Evolutionary conservation across 805 yeast genomes (phyloP).

Genomic region (Nakazawaea holstii): DNA sequence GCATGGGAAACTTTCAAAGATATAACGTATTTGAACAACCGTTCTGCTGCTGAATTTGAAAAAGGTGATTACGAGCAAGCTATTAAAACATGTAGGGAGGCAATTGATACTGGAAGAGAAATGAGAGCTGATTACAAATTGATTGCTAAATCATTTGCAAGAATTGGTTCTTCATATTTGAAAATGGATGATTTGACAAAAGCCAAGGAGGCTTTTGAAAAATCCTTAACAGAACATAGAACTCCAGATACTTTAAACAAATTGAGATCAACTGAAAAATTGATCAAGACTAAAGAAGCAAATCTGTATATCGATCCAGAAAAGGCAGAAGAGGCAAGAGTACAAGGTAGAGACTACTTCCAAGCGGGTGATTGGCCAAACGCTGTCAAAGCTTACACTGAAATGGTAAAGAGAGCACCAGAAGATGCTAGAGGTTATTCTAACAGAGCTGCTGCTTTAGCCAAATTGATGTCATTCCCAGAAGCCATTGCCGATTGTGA

Average conservation of each 20-base stretch:
- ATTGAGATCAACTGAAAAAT: constrained; percentile 83
- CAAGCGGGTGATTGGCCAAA: constrained; percentile 93
- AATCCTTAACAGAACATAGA: constrained; percentile 94
- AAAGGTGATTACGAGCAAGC: constrained; percentile 88
- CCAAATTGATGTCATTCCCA: constrained; percentile 94
- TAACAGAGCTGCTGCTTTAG: constrained; percentile 95
- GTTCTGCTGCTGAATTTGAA: constrained; percentile 97
- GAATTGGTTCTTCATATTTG: constrained; percentile 78
- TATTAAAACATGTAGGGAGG: constrained; percentile 71
- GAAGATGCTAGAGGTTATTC: constrained; percentile 95
- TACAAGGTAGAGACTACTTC: constrained; percentile 85
- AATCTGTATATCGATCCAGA: constrained; percentile 80
- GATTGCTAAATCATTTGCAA: constrained; percentile 88
- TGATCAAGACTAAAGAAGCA: constrained; percentile 72
- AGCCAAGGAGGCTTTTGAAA: constrained; percentile 79
- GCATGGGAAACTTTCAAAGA: constrained; percentile 83
- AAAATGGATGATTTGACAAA: constrained; percentile 67
- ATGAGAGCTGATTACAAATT: constrained; percentile 86
- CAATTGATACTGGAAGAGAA: constrained; percentile 88
- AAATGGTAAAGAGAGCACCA: constrained; percentile 97
- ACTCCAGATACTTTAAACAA: constrained; percentile 89
- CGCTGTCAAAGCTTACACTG: constrained; percentile 91
- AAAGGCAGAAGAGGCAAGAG: constrained; percentile 92
- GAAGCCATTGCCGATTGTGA: constrained; percentile 94
- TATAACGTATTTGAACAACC: constrained; percentile 89